phyloP scores from a whole-genome alignment of 75 land plant species.

The Pseudotsuga menziesii region DNA sequence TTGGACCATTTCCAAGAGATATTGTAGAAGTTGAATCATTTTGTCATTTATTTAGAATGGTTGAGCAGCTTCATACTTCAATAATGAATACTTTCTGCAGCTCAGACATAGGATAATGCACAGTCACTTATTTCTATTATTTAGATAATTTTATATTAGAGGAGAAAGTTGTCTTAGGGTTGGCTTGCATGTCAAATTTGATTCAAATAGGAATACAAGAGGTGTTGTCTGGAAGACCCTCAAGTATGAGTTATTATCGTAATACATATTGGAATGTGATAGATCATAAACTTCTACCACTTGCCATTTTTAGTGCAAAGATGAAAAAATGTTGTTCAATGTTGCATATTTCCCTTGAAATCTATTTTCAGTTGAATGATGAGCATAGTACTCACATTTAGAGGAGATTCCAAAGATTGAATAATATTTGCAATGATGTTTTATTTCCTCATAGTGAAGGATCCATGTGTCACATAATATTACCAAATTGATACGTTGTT shows the following conservation, averaged over 20 bases:
- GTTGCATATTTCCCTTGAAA: too few species aligned
- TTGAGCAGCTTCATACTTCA: conserved; percentile 68
- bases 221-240: conserved; percentile 74
- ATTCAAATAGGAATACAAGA: conserved; percentile 78
- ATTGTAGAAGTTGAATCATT: conserved; percentile 92
- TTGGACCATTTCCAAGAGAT: conserved; percentile 93
- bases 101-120: conserved; percentile 61
- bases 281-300: conserved; percentile 68
- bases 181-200: conserved; percentile 71
- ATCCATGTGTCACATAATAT: too few species aligned
- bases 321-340: conserved; percentile 91
- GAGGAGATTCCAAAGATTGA: conserved; percentile 70
- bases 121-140: conserved; percentile 28
- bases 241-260: conserved; percentile 30
- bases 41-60: conserved; percentile 83
- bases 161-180: conserved; percentile 81
- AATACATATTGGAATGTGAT: conserved; percentile 22
- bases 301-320: conserved; percentile 73
- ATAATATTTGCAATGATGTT: conserved; percentile 89
- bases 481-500: too few species aligned
- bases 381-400: conserved; percentile 40
- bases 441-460: conserved; percentile 63
- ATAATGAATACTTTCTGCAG: conserved; percentile 84
- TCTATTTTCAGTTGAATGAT: conserved; percentile 33
- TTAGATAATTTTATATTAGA: conserved; percentile 46